Evolutionary conservation across 371 early-diverging fungal genomes (phyloP), one percentile per base, ranked within the genome.

Genomic region (Actinomucor elegans): DNA sequence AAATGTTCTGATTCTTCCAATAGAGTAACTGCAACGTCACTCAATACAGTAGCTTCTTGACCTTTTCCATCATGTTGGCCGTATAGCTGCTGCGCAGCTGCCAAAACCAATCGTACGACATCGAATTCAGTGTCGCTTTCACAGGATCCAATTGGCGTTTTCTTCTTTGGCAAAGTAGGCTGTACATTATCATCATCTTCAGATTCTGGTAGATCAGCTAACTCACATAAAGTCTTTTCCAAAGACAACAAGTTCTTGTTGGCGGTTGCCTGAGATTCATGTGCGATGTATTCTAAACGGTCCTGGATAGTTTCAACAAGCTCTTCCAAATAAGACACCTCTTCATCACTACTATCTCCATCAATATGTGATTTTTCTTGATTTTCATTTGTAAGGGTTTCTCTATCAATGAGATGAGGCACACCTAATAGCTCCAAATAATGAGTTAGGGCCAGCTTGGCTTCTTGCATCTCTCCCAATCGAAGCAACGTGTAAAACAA

Each of bases 401-500:
- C 17, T 17, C 12, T 17, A 12, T 45, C 33, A 31, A 37, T 18
- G 0, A 48, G 21, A 44, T 67, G 57, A 5, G 55, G 46, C 2
- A 73, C 44, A 17, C 72, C 80, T 7, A 79, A 64, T 41, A 85
- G 49, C 32, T 75, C 67, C 48, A 79, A 55, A 59, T 91, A 91
- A 1, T 80, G 64, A 24, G 69, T 59, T 1, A 89, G 58, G 8
- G 89, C 84, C 58, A 81, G 55, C 10, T 73, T 74, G 0, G 89
- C 88, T 67, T 89, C 87, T 29, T 85, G 81, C 52, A 78, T 85
- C 42, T 88, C 81, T 15, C 88, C 88, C 17, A 84, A 45, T 17
- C 65, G 70, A 5, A 81, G 53, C 17, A 87, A 66, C 0, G 79
- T 64, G 33, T 77, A 73, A 55, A 86, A 77, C 3, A 88, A 59